Evolutionary conservation across 1,284 basidiomycete species (phyloP).

Genomic region (Ustilago sp.): DNA sequence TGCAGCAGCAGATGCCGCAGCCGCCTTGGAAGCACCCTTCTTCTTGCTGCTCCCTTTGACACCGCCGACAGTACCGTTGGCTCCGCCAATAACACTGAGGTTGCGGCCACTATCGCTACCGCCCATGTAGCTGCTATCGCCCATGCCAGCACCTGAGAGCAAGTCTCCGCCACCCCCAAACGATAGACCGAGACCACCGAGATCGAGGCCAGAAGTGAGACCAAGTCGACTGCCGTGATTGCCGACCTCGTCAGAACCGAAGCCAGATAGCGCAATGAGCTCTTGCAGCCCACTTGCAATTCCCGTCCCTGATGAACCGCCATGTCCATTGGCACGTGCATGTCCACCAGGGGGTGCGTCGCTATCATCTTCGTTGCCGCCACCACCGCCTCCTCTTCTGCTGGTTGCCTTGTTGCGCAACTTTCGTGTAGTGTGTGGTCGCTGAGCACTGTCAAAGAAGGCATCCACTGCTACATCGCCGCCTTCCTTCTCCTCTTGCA

Average conservation of each 20-base stretch:
- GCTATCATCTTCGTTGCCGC: constrained; percentile 36
- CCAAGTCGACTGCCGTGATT: constrained; percentile 28
- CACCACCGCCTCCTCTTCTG: constrained; percentile 25
- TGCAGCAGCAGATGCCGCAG: constrained; percentile 43
- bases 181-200: constrained; percentile 42
- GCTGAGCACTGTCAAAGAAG: constrained; percentile 58
- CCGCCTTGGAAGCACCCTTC: constrained; percentile 39
- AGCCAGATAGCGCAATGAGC: constrained; percentile 53
- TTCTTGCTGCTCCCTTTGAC: constrained; percentile 51
- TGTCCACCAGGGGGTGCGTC: constrained; percentile 27
- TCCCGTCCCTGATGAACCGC: constrained; percentile 12
- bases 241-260: constrained; percentile 46
- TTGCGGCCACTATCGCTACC: constrained; percentile 43
- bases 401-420: constrained; percentile 64
- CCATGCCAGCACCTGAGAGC: constrained; percentile 55
- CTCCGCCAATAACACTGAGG: constrained; percentile 30
- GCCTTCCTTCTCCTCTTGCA: constrained; percentile 66
- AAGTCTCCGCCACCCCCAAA: constrained; percentile 51
- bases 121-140: constrained; percentile 58
- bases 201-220: constrained; percentile 30
- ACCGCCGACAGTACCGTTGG: constrained; percentile 38
- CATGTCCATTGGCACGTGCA: constrained; percentile 23
- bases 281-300: constrained; percentile 52
- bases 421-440: constrained; percentile 68
- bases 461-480: constrained; percentile 64